phyloP scores from a whole-genome alignment of 176 grass and related monocot genomes.

The Rhynchospora pubera region DNA sequence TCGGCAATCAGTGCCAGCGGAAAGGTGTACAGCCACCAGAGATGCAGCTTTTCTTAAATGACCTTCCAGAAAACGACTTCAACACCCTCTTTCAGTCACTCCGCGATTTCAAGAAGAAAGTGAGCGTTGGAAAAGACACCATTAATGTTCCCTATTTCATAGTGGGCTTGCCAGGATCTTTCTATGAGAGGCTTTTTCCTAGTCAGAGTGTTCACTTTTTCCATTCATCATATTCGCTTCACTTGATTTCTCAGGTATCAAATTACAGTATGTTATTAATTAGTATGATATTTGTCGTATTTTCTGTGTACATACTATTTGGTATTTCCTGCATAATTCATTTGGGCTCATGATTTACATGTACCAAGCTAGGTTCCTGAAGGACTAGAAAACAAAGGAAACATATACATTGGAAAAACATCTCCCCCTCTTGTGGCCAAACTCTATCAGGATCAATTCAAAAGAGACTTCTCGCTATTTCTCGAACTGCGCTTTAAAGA shows the following conservation, averaged over 20 bases:
- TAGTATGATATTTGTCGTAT: too few species aligned
- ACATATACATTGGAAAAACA: constrained; percentile 32
- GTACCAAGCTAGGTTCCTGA: constrained; percentile 14
- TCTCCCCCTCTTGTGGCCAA: constrained; percentile 6
- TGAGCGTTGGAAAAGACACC: too few species aligned
- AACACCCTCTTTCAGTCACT: constrained; percentile 40
- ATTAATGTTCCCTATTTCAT: constrained; percentile 33
- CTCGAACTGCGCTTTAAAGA: constrained; percentile 31
- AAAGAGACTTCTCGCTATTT: constrained; percentile 31
- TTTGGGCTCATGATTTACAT: neutral
- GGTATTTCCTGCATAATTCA: too few species aligned
- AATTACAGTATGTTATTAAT: too few species aligned
- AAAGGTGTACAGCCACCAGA: neutral
- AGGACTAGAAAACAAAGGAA: constrained; percentile 25
- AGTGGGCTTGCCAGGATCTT: constrained; percentile 47
- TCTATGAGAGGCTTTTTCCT: constrained; percentile 54
- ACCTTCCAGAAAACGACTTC: constrained; percentile 44
- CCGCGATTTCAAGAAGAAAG: neutral
- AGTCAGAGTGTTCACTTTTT: constrained; percentile 42
- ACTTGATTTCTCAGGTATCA: constrained; percentile 52
- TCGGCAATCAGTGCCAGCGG: neutral
- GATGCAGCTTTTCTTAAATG: constrained; percentile 43
- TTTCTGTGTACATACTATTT: too few species aligned
- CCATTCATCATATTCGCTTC: constrained; percentile 54
- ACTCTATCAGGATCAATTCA: constrained; percentile 25